A percentile compares a stretch with the other conserved stretches of the same genome.
Evolutionary conservation across 1,284 basidiomycete species (phyloP).

Genomic region (Malassezia sympodialis): DNA sequence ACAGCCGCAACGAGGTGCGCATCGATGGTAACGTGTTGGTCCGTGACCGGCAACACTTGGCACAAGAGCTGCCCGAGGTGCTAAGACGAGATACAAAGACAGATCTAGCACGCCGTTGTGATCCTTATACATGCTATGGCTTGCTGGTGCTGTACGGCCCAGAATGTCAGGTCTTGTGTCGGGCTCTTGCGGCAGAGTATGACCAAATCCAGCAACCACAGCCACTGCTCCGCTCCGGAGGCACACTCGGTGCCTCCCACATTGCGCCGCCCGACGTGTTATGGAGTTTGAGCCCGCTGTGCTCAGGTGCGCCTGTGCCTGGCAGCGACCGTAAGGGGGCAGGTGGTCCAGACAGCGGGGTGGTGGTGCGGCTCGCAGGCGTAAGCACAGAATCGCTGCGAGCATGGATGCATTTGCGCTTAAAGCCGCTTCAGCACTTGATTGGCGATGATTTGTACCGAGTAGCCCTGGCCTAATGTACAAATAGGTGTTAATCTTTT

Average conservation of each 20-base stretch:
- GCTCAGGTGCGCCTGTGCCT: conserved; percentile 2
- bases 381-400: conserved; percentile 62
- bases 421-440: conserved; percentile 53
- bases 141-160: conserved; percentile 67
- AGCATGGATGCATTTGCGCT: conserved; percentile 57
- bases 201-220: conserved; percentile 54
- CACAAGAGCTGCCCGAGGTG: conserved; percentile 50
- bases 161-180: conserved; percentile 52
- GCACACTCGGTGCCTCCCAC: conserved; percentile 51
- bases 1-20: conserved; percentile 73
- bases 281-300: conserved; percentile 61
- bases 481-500: conserved; percentile 8
- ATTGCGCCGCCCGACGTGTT: conserved; percentile 55
- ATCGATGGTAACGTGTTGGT: conserved; percentile 59
- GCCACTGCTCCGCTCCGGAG: conserved; percentile 10
- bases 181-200: conserved; percentile 54
- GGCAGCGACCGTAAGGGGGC: conserved; percentile 3
- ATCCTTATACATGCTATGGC: conserved; percentile 74
- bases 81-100: conserved; percentile 1
- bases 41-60: conserved; percentile 66
- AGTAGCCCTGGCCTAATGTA: conserved; percentile 20
- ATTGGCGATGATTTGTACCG: conserved; percentile 32
- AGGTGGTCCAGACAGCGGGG: conserved; percentile 23
- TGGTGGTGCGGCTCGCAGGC: conserved; percentile 64
- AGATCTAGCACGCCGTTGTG: conserved; percentile 57